Base-by-base conservation (phyloP, 805 yeast genomes). In the Metschnikowia dekortorum region DNA sequence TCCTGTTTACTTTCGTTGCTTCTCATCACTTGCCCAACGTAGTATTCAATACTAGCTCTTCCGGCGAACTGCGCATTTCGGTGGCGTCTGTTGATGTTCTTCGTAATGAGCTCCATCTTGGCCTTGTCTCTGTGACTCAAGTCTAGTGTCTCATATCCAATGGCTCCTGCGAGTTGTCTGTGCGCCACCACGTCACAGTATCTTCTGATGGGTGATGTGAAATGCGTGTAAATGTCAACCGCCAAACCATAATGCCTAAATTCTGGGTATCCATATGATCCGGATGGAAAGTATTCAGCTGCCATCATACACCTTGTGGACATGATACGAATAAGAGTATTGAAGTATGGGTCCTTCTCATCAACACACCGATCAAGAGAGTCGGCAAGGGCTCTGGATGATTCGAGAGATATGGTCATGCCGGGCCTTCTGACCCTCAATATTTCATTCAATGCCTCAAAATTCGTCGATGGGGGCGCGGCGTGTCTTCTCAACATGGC, bases 221-320 rank as follows among this genome's bases (percentile, higher is more conserved):
- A 94, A 77, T 94, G 99, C 1, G 99, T 94, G 69, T 94, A 94
- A 42, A 94, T 94, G 59, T 91, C 97, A 47, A 92, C 90, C 2
- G 99, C 99, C 55, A 94, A 78, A 67, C 99, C 99, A 68, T 94
- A 94, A 76, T 94, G 99, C 54, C 85, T 82, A 75, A 89, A 94
- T 56, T 94, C 99, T 11, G 95, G 83, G 63, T 89, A 89, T 8
- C 96, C 87, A 62, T 78, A 89, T 13, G 87, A 83, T 8, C 99
- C 98, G 0, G 96, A 82, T 9, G 95, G 84, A 72, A 94, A 94
- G 65, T 94, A 94, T 65, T 92, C 97, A 1, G 99, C 99, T 1
- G 99, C 96, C 87, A 90, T 89, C 99, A 94, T 94, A 70, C 98
- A 92, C 61, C 99, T 80, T 0, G 99, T 94, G 7, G 97, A 94